These are phyloP conservation scores for Climacium dendroides DNA, from an alignment of 225 moss, liverwort and hornwort genomes.

Conservation along the genomic window DNA sequence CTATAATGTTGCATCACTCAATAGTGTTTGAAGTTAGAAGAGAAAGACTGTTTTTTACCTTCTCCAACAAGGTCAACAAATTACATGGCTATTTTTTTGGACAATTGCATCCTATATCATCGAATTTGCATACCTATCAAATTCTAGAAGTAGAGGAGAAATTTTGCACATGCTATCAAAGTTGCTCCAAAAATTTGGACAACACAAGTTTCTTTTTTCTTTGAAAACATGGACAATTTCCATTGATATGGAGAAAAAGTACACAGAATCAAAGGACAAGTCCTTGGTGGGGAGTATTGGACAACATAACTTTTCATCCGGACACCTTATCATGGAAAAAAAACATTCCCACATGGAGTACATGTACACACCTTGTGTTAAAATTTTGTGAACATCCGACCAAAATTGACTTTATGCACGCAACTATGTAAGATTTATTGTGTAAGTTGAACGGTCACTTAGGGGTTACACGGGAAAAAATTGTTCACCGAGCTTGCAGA, in stretches of 20 bases:
- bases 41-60: too few relatives aligned
- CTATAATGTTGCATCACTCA: too few relatives aligned
- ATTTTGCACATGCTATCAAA: neutral
- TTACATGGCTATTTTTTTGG: accelerated
- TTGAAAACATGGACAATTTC: too few relatives aligned
- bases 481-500: too few relatives aligned
- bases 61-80: accelerated
- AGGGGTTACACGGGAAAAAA: too few relatives aligned
- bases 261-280: too few relatives aligned
- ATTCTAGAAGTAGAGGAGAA: neutral
- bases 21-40: neutral
- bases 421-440: neutral
- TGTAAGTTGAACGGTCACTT: accelerated
- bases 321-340: accelerated
- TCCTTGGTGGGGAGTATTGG: too few relatives aligned
- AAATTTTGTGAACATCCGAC: neutral
- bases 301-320: neutral
- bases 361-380: too few relatives aligned
- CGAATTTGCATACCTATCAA: neutral
- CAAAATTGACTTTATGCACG: accelerated
- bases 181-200: accelerated
- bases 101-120: neutral
- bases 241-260: too few relatives aligned
- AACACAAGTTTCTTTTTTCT: neutral
- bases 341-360: neutral